A percentile compares a stretch with the other conserved stretches of the same genome.
phyloP scores from a whole-genome alignment of 768 basidiomycete species.

The Tephrocybe sp. region DNA sequence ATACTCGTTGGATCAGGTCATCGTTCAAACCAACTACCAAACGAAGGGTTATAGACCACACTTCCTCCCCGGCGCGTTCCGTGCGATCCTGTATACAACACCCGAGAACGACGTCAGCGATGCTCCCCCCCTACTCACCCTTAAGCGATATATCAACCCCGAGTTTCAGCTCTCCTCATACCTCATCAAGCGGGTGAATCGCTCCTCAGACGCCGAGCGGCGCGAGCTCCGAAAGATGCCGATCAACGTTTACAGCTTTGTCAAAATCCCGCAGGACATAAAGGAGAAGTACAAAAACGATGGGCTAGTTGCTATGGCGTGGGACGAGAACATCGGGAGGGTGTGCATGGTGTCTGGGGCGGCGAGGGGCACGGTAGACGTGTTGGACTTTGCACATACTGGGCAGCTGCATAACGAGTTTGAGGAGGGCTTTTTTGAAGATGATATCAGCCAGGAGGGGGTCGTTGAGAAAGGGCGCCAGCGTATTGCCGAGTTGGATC shows the following conservation, averaged over 20 bases:
- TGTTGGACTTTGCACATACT: constrained; percentile 47
- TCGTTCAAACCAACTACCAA: constrained; percentile 24
- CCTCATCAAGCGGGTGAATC: constrained; percentile 9
- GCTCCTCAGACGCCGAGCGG: constrained; percentile 15
- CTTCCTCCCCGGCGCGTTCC: constrained; percentile 43
- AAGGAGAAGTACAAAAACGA: constrained; percentile 16
- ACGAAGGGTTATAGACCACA: constrained; percentile 25
- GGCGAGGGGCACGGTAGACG: constrained; percentile 36
- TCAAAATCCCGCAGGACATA: constrained; percentile 10
- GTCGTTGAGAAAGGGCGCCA: too few species aligned
- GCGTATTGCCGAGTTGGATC: too few species aligned
- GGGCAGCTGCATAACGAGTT: constrained; percentile 27
- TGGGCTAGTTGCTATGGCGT: constrained; percentile 52
- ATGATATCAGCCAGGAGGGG: background rate
- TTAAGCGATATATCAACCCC: constrained; percentile 41
- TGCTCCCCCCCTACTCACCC: constrained; percentile 30
- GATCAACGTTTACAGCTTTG: constrained; percentile 11
- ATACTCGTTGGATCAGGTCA: constrained; percentile 21
- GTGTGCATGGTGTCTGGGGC: constrained; percentile 48
- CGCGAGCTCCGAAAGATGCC: constrained; percentile 22
- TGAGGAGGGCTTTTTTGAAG: constrained; percentile 16
- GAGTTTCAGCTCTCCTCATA: too few species aligned
- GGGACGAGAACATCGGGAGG: constrained; percentile 67
- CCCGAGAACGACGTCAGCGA: constrained; percentile 30
- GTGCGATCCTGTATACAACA: constrained; percentile 42